These are phyloP conservation scores for Pichia sp. DNA, from an alignment of 1,139 yeast species.

Conservation along the genomic window DNA sequence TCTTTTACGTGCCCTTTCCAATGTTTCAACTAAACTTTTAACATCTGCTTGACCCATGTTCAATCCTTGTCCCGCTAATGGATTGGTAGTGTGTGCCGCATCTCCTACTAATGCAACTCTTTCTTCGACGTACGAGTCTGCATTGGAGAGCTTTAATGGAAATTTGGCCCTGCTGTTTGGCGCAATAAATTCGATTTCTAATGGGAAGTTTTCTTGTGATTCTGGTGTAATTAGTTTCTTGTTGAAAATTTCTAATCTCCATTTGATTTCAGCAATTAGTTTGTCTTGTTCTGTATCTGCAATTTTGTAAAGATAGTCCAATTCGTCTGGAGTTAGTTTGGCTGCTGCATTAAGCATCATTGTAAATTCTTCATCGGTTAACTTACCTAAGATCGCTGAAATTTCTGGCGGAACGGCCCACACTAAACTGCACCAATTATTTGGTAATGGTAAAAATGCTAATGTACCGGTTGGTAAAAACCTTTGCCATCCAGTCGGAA, in stretches of 20 bases:
- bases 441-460: conserved; percentile 85
- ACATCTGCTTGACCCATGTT: conserved; percentile 99
- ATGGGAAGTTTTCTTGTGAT: conserved; percentile 60
- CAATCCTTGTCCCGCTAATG: conserved; percentile 95
- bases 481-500: conserved; percentile 82
- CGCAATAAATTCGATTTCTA: conserved; percentile 52
- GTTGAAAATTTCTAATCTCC: conserved; percentile 54
- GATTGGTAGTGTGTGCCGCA: conserved; percentile 97
- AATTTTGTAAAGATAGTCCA: conserved; percentile 63
- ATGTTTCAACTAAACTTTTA: conserved; percentile 56
- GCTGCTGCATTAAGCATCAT: conserved; percentile 81
- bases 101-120: conserved; percentile 92
- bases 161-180: conserved; percentile 74
- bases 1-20: conserved; percentile 63
- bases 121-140: conserved; percentile 79
- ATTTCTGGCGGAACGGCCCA: conserved; percentile 87
- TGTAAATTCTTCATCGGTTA: conserved; percentile 58
- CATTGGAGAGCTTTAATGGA: conserved; percentile 84
- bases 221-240: conserved; percentile 34
- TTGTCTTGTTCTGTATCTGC: conserved; percentile 43
- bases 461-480: conserved; percentile 89
- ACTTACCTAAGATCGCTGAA: conserved; percentile 54
- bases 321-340: conserved; percentile 68
- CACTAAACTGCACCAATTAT: conserved; percentile 79
- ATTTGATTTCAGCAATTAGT: conserved; percentile 60